Evolutionary conservation across 495 filamentous ascomycete species (phyloP).

Genomic region (Penicillium simplicissimum): DNA sequence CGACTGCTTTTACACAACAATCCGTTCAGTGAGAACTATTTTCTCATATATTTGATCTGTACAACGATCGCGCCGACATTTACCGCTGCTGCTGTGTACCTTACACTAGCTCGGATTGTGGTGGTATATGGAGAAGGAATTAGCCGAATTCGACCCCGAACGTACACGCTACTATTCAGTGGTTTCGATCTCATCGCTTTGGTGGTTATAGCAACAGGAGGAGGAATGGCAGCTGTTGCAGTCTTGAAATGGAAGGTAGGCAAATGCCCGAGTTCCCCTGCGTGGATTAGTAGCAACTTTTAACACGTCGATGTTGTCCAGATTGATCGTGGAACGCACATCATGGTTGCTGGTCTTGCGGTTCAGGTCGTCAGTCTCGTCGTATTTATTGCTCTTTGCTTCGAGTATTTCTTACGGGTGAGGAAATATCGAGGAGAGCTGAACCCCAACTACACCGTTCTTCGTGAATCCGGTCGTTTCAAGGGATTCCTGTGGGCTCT

Average conservation of each 20-base stretch:
- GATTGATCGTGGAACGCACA: slow-evolving; percentile 3
- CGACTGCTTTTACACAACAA: slow-evolving; percentile 41
- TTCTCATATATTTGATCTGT: slow-evolving; percentile 37
- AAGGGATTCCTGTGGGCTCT: background rate
- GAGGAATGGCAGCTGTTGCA: slow-evolving; percentile 1
- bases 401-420: background rate
- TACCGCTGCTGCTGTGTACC: slow-evolving; percentile 56
- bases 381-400: background rate
- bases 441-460: background rate
- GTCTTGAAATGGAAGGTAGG: background rate
- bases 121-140: slow-evolving; percentile 46
- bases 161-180: slow-evolving; percentile 55
- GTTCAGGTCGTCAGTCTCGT: background rate
- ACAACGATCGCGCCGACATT: slow-evolving; percentile 48
- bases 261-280: background rate
- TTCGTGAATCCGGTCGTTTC: background rate
- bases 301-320: background rate
- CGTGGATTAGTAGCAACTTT: background rate
- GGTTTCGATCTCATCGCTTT: slow-evolving; percentile 54
- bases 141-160: slow-evolving; percentile 50
- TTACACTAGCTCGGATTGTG: slow-evolving; percentile 56
- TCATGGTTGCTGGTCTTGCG: slow-evolving; percentile 1
- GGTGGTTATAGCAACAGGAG: slow-evolving; percentile 48
- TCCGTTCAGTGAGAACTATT: slow-evolving; percentile 38
- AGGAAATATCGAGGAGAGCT: background rate